Percentiles rank a stretch among this genome's conserved stretches.
Conservation (phyloP, 2,329 filamentous ascomycete species). For the Aspergillus sp. region DNA sequence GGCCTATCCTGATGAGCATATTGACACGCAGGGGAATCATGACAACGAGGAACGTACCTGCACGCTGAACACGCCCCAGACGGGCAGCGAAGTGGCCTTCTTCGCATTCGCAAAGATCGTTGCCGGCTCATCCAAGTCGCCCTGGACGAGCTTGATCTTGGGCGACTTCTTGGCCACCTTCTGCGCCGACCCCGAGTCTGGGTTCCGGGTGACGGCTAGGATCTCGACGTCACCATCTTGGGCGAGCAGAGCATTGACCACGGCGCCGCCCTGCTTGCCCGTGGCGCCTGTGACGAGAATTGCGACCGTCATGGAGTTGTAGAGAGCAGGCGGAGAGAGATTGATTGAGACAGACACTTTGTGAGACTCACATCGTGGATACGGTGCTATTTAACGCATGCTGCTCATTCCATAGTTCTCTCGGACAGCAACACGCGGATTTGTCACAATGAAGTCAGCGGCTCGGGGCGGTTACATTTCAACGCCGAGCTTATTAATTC, state of each 20-base stretch:
- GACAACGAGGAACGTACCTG: constrained; percentile 42
- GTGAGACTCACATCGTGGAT: background rate
- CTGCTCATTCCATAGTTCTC: background rate
- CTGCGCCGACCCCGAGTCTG: constrained; percentile 51
- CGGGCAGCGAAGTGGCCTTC: constrained; percentile 32
- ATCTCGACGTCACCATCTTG: constrained; percentile 45
- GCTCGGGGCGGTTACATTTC: background rate
- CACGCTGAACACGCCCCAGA: constrained; percentile 64
- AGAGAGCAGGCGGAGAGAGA: background rate
- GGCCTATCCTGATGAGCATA: background rate
- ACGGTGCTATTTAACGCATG: background rate
- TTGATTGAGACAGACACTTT: background rate
- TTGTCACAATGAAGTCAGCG: background rate
- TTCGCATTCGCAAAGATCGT: constrained; percentile 51
- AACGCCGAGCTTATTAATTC: background rate
- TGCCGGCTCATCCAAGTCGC: constrained; percentile 54
- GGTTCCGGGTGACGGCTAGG: constrained; percentile 61
- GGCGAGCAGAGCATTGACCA: constrained; percentile 32
- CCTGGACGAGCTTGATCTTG: constrained; percentile 56
- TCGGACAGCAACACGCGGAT: background rate
- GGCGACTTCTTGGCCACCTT: constrained; percentile 46
- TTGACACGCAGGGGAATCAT: background rate
- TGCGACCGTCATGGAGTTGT: background rate
- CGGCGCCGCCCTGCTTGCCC: constrained; percentile 41
- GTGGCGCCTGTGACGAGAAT: constrained; percentile 40